A percentile compares a stretch with the other conserved stretches of the same genome.
phyloP scores from a whole-genome alignment of 2,329 filamentous ascomycete species.

The Phaeoacremonium minimum region DNA sequence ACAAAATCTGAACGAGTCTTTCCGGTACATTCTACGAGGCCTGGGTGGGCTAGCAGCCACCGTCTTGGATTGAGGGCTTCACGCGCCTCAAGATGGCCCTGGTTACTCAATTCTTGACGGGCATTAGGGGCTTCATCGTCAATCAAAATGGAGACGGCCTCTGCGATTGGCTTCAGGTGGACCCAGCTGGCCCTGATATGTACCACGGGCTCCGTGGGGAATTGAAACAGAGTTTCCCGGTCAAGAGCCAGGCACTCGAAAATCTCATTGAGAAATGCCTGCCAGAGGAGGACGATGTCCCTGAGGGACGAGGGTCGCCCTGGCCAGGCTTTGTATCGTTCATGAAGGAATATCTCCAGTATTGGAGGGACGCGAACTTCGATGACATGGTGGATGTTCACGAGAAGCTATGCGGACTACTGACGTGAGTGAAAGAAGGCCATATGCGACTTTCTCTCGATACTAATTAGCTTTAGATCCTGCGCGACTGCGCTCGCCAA shows the following conservation, averaged over 20 bases:
- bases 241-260: slow-evolving; percentile 48
- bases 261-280: slow-evolving; percentile 59
- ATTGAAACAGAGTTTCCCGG: slow-evolving; percentile 54
- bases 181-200: slow-evolving; percentile 62
- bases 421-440: slow-evolving; percentile 73
- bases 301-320: slow-evolving; percentile 58
- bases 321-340: slow-evolving; percentile 79
- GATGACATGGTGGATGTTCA: slow-evolving; percentile 73
- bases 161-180: slow-evolving; percentile 68
- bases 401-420: slow-evolving; percentile 65
- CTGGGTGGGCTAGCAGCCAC: too few species aligned
- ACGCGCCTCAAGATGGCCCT: slow-evolving; percentile 56
- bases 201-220: slow-evolving; percentile 67
- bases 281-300: slow-evolving; percentile 59
- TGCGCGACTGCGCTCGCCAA: slow-evolving; percentile 80
- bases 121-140: slow-evolving; percentile 58
- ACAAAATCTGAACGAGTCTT: too few species aligned
- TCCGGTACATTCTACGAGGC: neutral
- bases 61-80: too few species aligned
- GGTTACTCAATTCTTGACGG: slow-evolving; percentile 62
- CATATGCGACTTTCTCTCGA: too few species aligned
- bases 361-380: slow-evolving; percentile 76
- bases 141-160: slow-evolving; percentile 61
- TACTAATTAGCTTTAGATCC: slow-evolving; percentile 47
- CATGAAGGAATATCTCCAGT: slow-evolving; percentile 75